These are phyloP conservation scores for Amoebophrya sp. DNA, from an alignment of 169 alveolate genomes.

Conservation along the genomic window DNA sequence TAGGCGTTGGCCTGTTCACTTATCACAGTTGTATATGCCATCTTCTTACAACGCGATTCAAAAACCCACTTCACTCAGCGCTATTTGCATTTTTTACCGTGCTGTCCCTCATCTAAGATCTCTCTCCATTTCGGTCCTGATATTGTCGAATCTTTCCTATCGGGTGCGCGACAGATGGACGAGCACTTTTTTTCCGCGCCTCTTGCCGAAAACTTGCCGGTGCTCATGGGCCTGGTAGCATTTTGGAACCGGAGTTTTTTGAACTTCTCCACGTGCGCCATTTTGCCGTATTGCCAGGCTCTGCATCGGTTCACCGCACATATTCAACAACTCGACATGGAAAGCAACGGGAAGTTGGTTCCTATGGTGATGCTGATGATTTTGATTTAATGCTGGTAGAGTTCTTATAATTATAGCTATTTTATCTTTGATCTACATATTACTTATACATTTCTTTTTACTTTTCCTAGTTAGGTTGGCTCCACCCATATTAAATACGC, in stretches of 20 bases:
- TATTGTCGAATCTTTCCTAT: conserved; percentile 15
- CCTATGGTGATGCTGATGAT: background rate
- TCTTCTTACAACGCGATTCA: background rate
- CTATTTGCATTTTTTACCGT: background rate
- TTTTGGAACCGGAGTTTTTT: conserved; percentile 81
- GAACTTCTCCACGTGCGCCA: conserved; percentile 80
- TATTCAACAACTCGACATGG: conserved; percentile 96
- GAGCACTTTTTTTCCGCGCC: conserved; percentile 69
- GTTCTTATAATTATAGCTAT: no score
- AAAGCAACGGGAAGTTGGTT: conserved; percentile 80
- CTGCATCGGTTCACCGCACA: conserved; percentile 73
- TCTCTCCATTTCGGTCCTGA: background rate
- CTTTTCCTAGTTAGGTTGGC: background rate
- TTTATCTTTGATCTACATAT: conserved; percentile 28
- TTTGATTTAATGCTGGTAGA: no score
- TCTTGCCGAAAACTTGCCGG: conserved; percentile 80
- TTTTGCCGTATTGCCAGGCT: conserved; percentile 93
- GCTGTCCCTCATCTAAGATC: background rate
- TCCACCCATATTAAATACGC: background rate
- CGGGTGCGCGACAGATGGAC: conserved; percentile 76
- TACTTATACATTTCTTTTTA: background rate
- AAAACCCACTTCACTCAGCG: background rate
- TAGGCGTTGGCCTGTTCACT: no score
- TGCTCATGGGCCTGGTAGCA: conserved; percentile 76
- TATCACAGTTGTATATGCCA: no score